A percentile compares a stretch with the other conserved stretches of the same genome.
Conservation (phyloP, 1,284 basidiomycete species). For the Sanghuangporus sanghuang region DNA sequence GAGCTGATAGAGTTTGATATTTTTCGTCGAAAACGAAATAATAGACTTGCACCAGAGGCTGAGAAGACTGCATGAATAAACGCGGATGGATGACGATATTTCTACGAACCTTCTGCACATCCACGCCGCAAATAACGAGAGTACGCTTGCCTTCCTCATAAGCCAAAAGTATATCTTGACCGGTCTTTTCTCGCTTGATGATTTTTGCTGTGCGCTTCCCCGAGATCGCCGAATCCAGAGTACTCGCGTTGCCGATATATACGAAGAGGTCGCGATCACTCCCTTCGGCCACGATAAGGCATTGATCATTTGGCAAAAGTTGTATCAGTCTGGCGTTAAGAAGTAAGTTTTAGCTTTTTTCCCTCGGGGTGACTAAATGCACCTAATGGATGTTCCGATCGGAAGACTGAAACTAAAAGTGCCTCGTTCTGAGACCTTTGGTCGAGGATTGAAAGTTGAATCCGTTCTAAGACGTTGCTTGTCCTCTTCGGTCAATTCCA, state of each 20-base stretch:
- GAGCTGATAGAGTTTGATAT: conserved; percentile 31
- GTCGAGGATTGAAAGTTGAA: conserved; percentile 32
- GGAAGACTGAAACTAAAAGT: conserved; percentile 31
- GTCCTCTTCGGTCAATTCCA: conserved; percentile 38
- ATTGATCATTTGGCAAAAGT: conserved; percentile 32
- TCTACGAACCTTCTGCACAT: conserved; percentile 29
- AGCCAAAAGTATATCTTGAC: conserved; percentile 36
- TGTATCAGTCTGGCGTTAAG: conserved; percentile 30
- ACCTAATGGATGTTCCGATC: conserved; percentile 14
- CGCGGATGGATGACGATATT: not conserved
- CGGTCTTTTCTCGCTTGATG: conserved; percentile 41
- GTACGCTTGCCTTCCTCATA: conserved; percentile 47
- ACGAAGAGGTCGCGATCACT: conserved; percentile 29
- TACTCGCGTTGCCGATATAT: conserved; percentile 33
- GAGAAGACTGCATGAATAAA: not conserved
- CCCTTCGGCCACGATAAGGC: conserved; percentile 39
- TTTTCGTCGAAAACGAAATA: conserved; percentile 43
- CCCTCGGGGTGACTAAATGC: not conserved
- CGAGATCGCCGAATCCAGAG: conserved; percentile 30
- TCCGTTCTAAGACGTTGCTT: conserved; percentile 37
- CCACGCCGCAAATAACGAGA: conserved; percentile 37
- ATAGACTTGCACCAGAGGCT: conserved; percentile 34
- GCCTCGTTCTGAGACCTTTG: conserved; percentile 23
- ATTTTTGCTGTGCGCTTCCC: conserved; percentile 25
- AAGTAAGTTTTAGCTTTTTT: not conserved